A percentile compares a stretch with the other conserved stretches of the same genome.
These are phyloP conservation scores for Pythium monospermum DNA, from an alignment of 352 stramenopile genomes.

Conservation along the genomic window DNA sequence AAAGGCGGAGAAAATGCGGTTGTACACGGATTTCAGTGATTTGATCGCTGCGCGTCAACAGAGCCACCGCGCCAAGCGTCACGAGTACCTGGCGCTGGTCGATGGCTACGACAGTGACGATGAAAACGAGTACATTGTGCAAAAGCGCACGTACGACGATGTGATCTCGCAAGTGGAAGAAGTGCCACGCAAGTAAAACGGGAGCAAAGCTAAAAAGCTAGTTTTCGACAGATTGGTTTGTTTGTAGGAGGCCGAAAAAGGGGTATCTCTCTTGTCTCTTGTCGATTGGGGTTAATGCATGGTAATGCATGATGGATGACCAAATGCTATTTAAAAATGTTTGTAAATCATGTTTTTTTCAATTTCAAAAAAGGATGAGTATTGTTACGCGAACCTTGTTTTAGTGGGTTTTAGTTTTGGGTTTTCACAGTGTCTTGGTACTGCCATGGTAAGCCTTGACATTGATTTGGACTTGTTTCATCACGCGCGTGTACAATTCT, in stretches of 20 bases:
- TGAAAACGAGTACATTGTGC: slow-evolving; percentile 79
- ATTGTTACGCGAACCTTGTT: background rate
- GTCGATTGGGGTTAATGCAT: background rate
- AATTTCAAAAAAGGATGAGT: background rate
- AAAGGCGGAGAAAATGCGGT: slow-evolving; percentile 63
- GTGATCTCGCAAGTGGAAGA: slow-evolving; percentile 68
- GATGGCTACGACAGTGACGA: slow-evolving; percentile 81
- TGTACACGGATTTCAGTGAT: slow-evolving; percentile 71
- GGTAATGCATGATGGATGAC: background rate
- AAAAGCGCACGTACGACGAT: slow-evolving; percentile 71
- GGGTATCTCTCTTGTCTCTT: background rate
- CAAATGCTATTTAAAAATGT: background rate
- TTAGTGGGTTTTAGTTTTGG: no score
- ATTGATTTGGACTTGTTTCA: slow-evolving; percentile 37
- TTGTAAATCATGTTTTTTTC: background rate
- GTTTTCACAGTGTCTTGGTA: no score
- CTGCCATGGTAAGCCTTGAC: slow-evolving; percentile 32
- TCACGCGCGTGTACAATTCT: slow-evolving; percentile 32
- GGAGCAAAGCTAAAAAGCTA: no score
- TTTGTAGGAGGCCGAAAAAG: no score
- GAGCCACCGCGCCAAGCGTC: slow-evolving; percentile 26
- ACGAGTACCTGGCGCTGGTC: slow-evolving; percentile 64
- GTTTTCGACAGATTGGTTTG: no score
- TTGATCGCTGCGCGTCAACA: slow-evolving; percentile 42
- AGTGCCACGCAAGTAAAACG: slow-evolving; percentile 55